phyloP scores from a whole-genome alignment of 305 asterid species.

The Euphrasia arctica region DNA sequence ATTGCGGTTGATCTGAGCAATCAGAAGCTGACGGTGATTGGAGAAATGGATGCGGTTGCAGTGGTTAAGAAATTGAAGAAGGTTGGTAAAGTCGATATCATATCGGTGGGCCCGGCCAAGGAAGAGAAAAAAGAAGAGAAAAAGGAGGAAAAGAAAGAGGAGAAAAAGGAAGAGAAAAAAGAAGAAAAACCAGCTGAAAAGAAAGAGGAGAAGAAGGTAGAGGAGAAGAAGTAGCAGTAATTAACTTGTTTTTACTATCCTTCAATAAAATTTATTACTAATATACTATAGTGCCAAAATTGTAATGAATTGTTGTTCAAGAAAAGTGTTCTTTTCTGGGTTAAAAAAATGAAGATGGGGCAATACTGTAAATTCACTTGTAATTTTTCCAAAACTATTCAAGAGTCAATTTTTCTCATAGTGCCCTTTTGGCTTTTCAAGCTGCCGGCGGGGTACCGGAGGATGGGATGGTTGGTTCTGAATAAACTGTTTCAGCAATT shows the following conservation, averaged over 20 bases:
- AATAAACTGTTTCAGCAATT: neutral
- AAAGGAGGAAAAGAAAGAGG: constrained; percentile 51
- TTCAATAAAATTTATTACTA: constrained; percentile 5
- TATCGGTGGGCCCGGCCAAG: constrained; percentile 80
- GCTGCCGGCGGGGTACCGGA: constrained; percentile 6
- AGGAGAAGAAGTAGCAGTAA: constrained; percentile 30
- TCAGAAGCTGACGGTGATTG: constrained; percentile 68
- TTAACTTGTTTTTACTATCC: neutral
- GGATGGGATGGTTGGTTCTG: too few relatives aligned
- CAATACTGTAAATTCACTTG: too few relatives aligned
- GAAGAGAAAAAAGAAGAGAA: constrained; percentile 66
- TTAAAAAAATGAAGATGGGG: neutral
- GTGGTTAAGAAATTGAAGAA: constrained; percentile 71
- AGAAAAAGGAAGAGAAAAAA: constrained; percentile 40
- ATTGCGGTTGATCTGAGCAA: constrained; percentile 69
- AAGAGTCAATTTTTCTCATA: neutral
- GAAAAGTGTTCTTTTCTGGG: neutral
- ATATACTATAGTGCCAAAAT: neutral
- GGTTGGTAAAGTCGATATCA: constrained; percentile 66
- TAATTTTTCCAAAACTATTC: neutral
- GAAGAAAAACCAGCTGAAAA: constrained; percentile 44
- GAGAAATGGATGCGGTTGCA: constrained; percentile 81
- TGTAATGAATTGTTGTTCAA: neutral
- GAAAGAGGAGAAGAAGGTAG: constrained; percentile 38
- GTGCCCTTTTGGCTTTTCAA: constrained; percentile 24